Conservation (phyloP, 805 yeast species). For the Yamadazyma laniorum region DNA sequence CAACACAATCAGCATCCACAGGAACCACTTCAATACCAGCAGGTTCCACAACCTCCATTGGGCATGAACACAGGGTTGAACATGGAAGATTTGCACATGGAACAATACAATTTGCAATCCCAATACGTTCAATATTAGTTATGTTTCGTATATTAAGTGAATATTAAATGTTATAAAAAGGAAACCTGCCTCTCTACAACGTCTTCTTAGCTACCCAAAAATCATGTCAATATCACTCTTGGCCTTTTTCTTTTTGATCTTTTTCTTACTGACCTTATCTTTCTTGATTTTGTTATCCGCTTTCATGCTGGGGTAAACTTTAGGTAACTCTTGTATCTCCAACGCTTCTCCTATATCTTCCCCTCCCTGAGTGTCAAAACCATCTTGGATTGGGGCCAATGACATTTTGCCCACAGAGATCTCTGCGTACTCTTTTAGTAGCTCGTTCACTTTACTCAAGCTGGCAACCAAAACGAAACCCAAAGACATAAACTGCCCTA, state of each 20-base stretch:
- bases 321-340: slow-evolving; percentile 1
- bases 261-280: slow-evolving; percentile 16
- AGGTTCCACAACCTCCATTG: slow-evolving; percentile 1
- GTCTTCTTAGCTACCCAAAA: slow-evolving; percentile 62
- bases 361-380: too few species aligned
- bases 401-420: too few species aligned
- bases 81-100: slow-evolving; percentile 4
- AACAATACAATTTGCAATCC: slow-evolving; percentile 5
- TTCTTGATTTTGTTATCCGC: slow-evolving; percentile 11
- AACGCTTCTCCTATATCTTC: slow-evolving; percentile 17
- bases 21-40: slow-evolving; percentile 3
- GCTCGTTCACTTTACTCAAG: slow-evolving; percentile 29
- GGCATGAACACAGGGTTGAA: slow-evolving; percentile 3
- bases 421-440: slow-evolving; percentile 2
- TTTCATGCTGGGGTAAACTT: slow-evolving; percentile 10
- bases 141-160: slow-evolving; percentile 4
- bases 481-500: slow-evolving; percentile 71
- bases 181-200: too few species aligned
- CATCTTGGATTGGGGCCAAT: too few species aligned
- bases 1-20: slow-evolving; percentile 1
- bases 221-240: slow-evolving; percentile 71
- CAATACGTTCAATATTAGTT: slow-evolving; percentile 12
- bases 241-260: slow-evolving; percentile 44
- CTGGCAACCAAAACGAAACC: slow-evolving; percentile 69
- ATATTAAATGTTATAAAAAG: too few species aligned